Base-by-base conservation (phyloP, 768 basidiomycete genomes). In the Fomitopsis pulvina region DNA sequence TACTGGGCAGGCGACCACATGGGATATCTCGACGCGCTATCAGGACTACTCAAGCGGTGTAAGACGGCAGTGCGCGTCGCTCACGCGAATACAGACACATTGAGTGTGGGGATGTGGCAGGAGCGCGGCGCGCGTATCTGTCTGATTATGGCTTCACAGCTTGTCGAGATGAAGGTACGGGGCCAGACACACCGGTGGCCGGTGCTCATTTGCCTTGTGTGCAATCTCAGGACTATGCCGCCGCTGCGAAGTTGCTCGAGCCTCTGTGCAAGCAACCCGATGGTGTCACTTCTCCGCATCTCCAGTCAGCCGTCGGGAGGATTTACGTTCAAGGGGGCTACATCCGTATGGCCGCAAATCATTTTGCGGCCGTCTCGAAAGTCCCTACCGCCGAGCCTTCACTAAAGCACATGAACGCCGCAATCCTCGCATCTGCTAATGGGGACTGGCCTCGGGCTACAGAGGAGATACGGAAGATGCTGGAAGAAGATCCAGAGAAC, bases 1-100 rank as follows among this genome's bases (percentile, higher is more conserved):
- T 92, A 90, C 60, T 92, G 89, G 90, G 73, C 84, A 3, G 86
- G 81, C 24, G 89, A 92, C 63, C 74, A 80, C 60, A 78, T 87
- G 76, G 84, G 80, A 2, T 87, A 92, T 65, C 71, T 91, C 50
- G 89, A 92, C 63, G 79, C 81, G 25, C 72, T 92, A 21, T 71
- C 71, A 51, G 77, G 65, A n/a, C 66, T 92, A 51, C 67, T 92
- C 46, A 67, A 60, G 41, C 79, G 75, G 53, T 89, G 88, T 63
- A 79, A 79, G 54, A 56, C 52, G 14, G 77, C 74, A 53, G 53
- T 66, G 47, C 57, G 64, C 48, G 32, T 40, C 34, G 74, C 78
- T 20, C 41, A 45, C 24, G 53, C 61, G 39, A 42, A 48, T 37
- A 54, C 57, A 27, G 62, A 61, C 43, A 52, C 38, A 37, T 56